Percentiles rank a stretch among this genome's conserved stretches.
These are phyloP conservation scores for Botryosphaeria dothidea DNA, from an alignment of 2,329 filamentous ascomycete genomes.

Conservation along the genomic window DNA sequence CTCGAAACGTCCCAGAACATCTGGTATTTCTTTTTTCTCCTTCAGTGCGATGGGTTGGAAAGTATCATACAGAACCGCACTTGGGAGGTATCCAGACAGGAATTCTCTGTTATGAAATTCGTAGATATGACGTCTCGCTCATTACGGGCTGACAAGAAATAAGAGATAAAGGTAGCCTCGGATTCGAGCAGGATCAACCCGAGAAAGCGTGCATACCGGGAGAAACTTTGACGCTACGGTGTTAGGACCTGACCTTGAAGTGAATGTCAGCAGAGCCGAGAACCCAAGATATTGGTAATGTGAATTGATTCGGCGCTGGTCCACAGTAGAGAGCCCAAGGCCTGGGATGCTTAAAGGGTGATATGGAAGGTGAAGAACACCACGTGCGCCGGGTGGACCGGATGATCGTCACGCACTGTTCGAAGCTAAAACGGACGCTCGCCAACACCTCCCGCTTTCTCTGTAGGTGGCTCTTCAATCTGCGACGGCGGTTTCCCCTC, in stretches of 20 bases:
- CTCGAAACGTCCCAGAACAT: no score
- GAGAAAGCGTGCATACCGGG: no score
- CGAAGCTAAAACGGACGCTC: conserved; percentile 11
- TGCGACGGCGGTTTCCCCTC: neutral
- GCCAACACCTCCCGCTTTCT: neutral
- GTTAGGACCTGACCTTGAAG: neutral
- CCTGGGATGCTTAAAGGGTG: neutral
- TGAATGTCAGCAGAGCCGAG: neutral
- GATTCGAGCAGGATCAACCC: no score
- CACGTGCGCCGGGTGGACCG: neutral
- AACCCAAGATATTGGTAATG: neutral
- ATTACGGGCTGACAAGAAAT: no score
- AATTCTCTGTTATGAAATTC: no score
- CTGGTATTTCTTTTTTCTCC: no score
- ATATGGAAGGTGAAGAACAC: neutral
- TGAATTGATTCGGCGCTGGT: no score
- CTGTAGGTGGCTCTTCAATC: neutral
- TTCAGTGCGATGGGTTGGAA: no score
- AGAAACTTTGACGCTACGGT: neutral
- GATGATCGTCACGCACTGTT: conserved; percentile 14
- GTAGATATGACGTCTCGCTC: no score
- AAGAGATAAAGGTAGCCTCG: no score
- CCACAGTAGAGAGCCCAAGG: neutral
- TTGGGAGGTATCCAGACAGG: no score
- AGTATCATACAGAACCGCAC: no score